Conservation (phyloP, 2,329 filamentous ascomycete genomes). For the Hypoxylon sp. region DNA sequence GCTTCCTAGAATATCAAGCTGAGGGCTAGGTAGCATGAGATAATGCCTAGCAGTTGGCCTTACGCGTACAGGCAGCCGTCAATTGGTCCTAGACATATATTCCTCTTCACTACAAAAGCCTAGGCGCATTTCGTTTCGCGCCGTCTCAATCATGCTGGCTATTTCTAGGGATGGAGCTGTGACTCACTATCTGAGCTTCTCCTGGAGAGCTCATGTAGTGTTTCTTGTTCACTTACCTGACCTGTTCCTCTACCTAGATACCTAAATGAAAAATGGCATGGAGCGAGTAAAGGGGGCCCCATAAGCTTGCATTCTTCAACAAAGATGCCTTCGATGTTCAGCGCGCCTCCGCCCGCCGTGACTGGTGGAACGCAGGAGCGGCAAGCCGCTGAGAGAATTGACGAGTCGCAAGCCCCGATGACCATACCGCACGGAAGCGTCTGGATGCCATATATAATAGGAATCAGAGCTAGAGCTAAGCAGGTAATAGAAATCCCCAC, state of each 20-base stretch:
- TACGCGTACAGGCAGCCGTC: conserved; percentile 1
- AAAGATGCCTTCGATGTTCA: neutral
- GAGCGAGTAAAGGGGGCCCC: too few species aligned
- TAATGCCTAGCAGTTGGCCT: neutral
- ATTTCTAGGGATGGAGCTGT: neutral
- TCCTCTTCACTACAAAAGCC: conserved; percentile 1
- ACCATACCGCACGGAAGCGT: conserved; percentile 18
- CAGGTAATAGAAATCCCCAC: conserved; percentile 2
- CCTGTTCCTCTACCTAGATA: too few species aligned
- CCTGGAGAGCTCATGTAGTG: conserved; percentile 6
- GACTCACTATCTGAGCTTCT: conserved; percentile 18
- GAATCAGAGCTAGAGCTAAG: conserved; percentile 2
- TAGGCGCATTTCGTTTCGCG: neutral
- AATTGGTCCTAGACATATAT: conserved; percentile 3
- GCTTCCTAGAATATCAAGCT: too few species aligned
- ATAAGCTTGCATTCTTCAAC: neutral
- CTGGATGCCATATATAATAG: conserved; percentile 13
- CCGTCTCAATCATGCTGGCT: neutral
- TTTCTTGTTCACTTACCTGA: too few species aligned
- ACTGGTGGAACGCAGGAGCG: neutral
- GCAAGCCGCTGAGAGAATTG: conserved; percentile 18
- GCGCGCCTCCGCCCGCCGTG: too few species aligned
- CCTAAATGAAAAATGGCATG: neutral
- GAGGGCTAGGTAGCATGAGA: too few species aligned
- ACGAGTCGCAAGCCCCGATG: conserved; percentile 8